These are phyloP conservation scores for Stephanodiscus triporus DNA, from an alignment of 108 stramenopile genomes.

Conservation along the genomic window DNA sequence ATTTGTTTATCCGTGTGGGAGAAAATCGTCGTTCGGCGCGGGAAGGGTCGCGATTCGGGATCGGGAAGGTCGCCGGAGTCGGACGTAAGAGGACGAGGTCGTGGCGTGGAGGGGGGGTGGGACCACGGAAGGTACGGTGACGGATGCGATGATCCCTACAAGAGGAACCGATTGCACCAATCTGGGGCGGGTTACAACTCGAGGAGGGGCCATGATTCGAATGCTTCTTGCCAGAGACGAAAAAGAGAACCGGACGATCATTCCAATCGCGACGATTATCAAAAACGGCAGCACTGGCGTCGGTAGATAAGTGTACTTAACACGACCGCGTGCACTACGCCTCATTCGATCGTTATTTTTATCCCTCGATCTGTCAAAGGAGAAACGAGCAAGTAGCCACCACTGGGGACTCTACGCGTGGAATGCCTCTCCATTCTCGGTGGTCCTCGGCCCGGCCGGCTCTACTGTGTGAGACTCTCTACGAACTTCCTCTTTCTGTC, in stretches of 20 bases:
- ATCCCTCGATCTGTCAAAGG: background rate
- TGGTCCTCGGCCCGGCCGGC: conserved; percentile 59
- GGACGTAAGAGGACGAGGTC: background rate
- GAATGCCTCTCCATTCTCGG: conserved; percentile 74
- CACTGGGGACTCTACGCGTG: conserved; percentile 17
- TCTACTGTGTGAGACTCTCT: no score
- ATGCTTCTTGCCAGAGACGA: conserved; percentile 1
- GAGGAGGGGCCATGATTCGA: background rate
- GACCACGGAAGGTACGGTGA: conserved; percentile 7
- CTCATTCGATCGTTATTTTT: background rate
- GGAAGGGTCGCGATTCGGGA: conserved; percentile 6
- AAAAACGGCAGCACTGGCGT: conserved; percentile 19
- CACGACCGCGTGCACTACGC: background rate
- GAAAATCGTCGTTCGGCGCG: conserved; percentile 34
- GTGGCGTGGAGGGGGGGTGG: conserved; percentile 1
- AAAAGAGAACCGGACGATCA: conserved; percentile 12
- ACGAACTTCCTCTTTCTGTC: no score
- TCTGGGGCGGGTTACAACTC: conserved; percentile 18
- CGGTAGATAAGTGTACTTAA: background rate
- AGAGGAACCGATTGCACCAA: background rate
- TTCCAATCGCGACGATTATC: background rate
- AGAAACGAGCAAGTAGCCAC: background rate
- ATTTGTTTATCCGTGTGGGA: conserved; percentile 40
- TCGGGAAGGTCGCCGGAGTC: background rate
- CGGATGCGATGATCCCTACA: background rate